These are phyloP conservation scores for Rhododendron kiyosumense DNA, from an alignment of 148 eudicot genomes.

Conservation along the genomic window DNA sequence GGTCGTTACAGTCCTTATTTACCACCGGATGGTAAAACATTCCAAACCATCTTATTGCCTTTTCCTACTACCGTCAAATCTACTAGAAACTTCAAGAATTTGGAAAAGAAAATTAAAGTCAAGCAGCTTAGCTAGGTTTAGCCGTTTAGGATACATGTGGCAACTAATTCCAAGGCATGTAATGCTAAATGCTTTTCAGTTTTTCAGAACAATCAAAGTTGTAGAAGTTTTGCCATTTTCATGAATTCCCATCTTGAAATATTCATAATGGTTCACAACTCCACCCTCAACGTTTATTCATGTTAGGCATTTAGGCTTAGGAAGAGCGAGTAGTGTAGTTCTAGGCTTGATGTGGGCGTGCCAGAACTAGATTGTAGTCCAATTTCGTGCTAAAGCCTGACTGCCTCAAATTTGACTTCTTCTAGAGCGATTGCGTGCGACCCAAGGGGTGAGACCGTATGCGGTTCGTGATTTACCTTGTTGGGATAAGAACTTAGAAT, in stretches of 20 bases:
- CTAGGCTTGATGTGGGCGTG: no score
- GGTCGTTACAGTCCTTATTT: no score
- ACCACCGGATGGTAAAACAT: neutral
- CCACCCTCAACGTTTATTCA: neutral
- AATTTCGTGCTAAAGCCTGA: no score
- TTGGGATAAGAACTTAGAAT: no score
- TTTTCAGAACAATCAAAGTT: neutral
- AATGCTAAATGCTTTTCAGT: neutral
- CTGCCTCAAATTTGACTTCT: no score
- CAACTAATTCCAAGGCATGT: neutral
- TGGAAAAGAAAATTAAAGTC: neutral
- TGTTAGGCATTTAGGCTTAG: neutral
- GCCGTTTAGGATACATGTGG: neutral
- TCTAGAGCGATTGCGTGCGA: no score
- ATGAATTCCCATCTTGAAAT: neutral
- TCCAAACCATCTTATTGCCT: neutral
- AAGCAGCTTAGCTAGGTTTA: neutral
- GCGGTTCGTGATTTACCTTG: no score
- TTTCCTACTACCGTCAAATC: neutral
- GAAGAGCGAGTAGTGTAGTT: no score
- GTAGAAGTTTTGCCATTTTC: neutral
- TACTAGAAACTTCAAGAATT: neutral
- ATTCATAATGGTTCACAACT: neutral
- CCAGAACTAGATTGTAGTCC: no score
- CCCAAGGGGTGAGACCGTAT: no score